These are phyloP conservation scores for Gillenia trifoliata DNA, from an alignment of 306 rosid genomes.

Conservation along the genomic window DNA sequence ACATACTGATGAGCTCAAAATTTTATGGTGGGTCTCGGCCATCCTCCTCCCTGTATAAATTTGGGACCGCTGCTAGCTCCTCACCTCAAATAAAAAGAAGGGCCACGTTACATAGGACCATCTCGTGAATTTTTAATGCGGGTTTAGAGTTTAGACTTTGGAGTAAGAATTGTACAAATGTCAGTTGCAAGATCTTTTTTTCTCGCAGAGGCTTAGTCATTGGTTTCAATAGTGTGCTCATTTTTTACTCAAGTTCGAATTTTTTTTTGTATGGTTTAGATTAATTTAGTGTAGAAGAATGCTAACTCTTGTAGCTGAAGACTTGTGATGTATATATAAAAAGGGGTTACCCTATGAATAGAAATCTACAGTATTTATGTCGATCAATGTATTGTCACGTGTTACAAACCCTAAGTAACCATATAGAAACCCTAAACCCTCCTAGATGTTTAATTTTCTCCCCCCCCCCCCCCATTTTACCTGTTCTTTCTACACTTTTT, in stretches of 20 bases:
- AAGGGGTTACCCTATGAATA: neutral
- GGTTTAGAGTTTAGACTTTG: neutral
- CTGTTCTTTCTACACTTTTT: neutral
- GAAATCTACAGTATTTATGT: no score
- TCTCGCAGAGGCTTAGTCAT: neutral
- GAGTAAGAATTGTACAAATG: neutral
- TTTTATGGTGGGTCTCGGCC: slow-evolving; percentile 23
- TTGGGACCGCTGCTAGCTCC: neutral
- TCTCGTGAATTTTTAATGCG: neutral
- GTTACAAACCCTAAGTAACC: neutral
- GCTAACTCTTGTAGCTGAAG: no score
- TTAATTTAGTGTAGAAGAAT: no score
- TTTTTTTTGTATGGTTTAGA: neutral
- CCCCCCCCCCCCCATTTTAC: no score
- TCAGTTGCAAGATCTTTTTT: no score
- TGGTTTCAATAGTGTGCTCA: neutral
- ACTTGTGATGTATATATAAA: no score
- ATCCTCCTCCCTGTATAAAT: neutral
- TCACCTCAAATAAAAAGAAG: neutral
- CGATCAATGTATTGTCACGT: neutral
- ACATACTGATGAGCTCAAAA: slow-evolving; percentile 11
- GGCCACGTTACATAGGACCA: neutral
- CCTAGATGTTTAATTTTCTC: neutral
- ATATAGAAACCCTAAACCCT: neutral
- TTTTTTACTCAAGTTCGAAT: neutral